Conservation (phyloP, 768 basidiomycete species). For the Boletellus emodensis region DNA sequence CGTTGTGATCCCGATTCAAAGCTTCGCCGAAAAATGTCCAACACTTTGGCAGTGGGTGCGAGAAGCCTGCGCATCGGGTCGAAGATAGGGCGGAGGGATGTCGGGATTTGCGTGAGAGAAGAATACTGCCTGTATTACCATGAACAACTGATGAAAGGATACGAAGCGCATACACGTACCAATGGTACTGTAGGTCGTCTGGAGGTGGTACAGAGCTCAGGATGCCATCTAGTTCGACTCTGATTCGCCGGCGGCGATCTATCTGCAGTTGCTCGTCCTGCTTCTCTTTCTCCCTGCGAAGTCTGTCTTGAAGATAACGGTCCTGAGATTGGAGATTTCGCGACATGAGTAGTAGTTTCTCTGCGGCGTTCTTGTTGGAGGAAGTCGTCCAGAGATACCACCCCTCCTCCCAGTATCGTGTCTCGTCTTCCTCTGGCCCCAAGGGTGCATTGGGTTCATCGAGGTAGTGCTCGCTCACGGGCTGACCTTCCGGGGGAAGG, state of each 20-base stretch:
- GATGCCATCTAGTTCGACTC: slow-evolving; percentile 26
- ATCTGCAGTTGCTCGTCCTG: slow-evolving; percentile 48
- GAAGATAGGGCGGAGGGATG: slow-evolving; percentile 50
- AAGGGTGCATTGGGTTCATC: slow-evolving; percentile 13
- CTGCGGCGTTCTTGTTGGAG: slow-evolving; percentile 47
- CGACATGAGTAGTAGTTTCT: slow-evolving; percentile 59
- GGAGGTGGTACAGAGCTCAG: slow-evolving; percentile 25
- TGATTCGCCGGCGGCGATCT: slow-evolving; percentile 19
- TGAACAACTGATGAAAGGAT: background rate
- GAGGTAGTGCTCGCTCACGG: slow-evolving; percentile 22
- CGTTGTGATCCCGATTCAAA: slow-evolving; percentile 54
- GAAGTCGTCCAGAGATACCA: slow-evolving; percentile 71
- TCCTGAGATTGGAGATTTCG: slow-evolving; percentile 49
- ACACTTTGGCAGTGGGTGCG: slow-evolving; percentile 49
- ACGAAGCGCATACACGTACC: slow-evolving; percentile 35
- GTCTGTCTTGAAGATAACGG: slow-evolving; percentile 27
- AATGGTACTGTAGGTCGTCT: slow-evolving; percentile 26
- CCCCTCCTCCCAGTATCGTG: slow-evolving; percentile 65
- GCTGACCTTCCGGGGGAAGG: slow-evolving; percentile 64
- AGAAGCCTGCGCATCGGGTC: slow-evolving; percentile 53
- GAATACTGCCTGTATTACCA: slow-evolving; percentile 41
- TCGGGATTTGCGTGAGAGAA: slow-evolving; percentile 55
- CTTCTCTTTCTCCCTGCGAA: slow-evolving; percentile 44
- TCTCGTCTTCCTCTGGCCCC: slow-evolving; percentile 34
- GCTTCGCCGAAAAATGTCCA: slow-evolving; percentile 51